Conservation (phyloP, 176 grass and related monocot species). For the Thalia dealbata region DNA sequence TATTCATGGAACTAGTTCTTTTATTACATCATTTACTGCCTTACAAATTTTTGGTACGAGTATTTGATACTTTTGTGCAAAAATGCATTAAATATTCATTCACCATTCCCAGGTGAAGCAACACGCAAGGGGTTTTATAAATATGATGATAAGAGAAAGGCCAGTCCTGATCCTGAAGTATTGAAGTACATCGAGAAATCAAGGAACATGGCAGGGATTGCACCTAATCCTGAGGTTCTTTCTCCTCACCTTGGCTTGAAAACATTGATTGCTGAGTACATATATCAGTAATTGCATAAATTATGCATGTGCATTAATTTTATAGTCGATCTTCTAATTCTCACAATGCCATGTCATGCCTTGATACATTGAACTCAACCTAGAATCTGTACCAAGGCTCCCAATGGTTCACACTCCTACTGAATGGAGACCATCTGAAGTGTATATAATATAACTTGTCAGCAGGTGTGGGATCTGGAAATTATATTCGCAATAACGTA, state of each 20-base stretch:
- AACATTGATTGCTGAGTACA: background rate
- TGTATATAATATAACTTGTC: too few species aligned
- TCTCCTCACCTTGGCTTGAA: background rate
- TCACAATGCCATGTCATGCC: background rate
- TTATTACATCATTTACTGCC: background rate
- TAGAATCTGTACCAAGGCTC: background rate
- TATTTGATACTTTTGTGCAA: background rate
- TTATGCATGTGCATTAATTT: background rate
- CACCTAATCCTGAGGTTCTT: conserved; percentile 55
- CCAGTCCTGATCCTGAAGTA: conserved; percentile 77
- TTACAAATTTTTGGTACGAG: background rate
- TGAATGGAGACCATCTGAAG: too few species aligned
- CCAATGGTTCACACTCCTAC: too few species aligned
- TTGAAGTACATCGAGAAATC: conserved; percentile 75
- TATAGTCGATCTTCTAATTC: background rate
- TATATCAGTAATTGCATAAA: background rate
- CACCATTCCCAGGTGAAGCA: conserved; percentile 50
- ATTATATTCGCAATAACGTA: too few species aligned
- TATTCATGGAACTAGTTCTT: background rate
- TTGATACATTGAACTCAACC: background rate
- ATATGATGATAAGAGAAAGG: conserved; percentile 90
- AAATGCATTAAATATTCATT: background rate
- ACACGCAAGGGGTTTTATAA: conserved; percentile 87
- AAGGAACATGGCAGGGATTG: conserved; percentile 67
- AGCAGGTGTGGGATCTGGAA: too few species aligned